phyloP scores from a whole-genome alignment of 2,329 filamentous ascomycete genomes.

The Coleophoma cylindrospora region DNA sequence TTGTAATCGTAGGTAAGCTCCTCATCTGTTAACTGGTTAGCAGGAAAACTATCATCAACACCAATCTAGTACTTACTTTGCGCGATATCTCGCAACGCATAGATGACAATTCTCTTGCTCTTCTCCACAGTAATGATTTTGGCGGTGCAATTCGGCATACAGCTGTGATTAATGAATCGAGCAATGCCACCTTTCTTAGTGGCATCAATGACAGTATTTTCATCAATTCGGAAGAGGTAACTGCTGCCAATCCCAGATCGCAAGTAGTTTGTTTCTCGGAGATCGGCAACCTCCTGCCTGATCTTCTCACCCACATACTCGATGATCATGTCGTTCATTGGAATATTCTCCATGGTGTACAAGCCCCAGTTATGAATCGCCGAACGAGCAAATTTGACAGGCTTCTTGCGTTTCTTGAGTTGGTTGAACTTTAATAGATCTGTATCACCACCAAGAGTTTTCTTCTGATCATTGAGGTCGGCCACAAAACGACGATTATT shows the following conservation, averaged over 20 bases:
- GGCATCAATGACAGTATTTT: conserved; percentile 94
- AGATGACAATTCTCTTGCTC: conserved; percentile 97
- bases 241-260: conserved; percentile 96
- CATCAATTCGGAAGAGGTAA: conserved; percentile 96
- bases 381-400: conserved; percentile 93
- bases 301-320: conserved; percentile 99
- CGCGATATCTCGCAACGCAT: conserved; percentile 89
- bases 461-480: conserved; percentile 93
- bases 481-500: conserved; percentile 94
- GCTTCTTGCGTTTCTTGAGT: conserved; percentile 98
- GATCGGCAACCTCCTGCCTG: conserved; percentile 93
- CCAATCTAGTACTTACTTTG: conserved; percentile 64
- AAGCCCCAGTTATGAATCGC: conserved; percentile 99
- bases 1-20: conserved; percentile 99
- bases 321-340: conserved; percentile 98
- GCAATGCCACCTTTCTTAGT: conserved; percentile 98
- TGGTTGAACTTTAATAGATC: conserved; percentile 97
- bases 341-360: conserved; percentile 96
- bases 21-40: conserved; percentile 61
- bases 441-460: conserved; percentile 74
- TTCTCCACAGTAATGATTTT: conserved; percentile 99
- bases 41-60: not conserved
- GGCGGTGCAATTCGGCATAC: conserved; percentile 95
- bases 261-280: conserved; percentile 86
- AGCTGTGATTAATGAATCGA: conserved; percentile 97